Evolutionary conservation across 225 moss, liverwort and hornwort genomes (phyloP), one percentile per base, ranked within the genome.

Genomic region (Polytrichum formosum): DNA sequence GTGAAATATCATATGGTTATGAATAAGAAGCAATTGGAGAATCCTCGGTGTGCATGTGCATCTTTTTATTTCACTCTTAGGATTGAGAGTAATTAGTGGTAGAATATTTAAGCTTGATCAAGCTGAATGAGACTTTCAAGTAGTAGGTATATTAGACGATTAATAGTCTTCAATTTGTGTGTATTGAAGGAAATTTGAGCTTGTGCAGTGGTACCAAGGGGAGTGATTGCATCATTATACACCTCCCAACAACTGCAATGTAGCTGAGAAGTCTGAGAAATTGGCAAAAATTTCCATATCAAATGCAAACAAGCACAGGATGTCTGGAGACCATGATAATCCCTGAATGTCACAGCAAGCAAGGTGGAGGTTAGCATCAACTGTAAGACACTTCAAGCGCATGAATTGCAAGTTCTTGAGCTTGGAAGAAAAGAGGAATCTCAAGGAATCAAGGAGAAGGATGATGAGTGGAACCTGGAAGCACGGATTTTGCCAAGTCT

Each of bases 151-250:
- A 2, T 59, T 23, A 22, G 5, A 20, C 21, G 5, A 59, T 23
- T 59, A 20, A 23, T 22, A 23, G 59, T 59, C 59, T 59, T 59
- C 23, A 59, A 59, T 59, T 59, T 23, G 9, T 9, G 22, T 59
- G 59, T n/a, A 59, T 59, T 46, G 46, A 46, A 46, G 13, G 13
- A 46, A 37, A 46, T 46, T 61, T 72, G n/a, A 23, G 31, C 18
- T 77, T 75, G 66, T 77, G 80, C 84, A 97, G 96, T 94, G 94
- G 97, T 97, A 92, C 62, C 88, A 82, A 62, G 94, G 94, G 54
- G 91, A 88, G 75, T 97, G 93, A 92, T 76, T 89, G 20, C 89
- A 88, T 55, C 81, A 88, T 4, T 94, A 94, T 74, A 56, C 88
- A 33, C 77, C 94, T 23, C 21, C 86, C 55, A 81, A 79, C 70